These are phyloP conservation scores for Penicillium sp. DNA, from an alignment of 2,329 filamentous ascomycete species.

Conservation along the genomic window DNA sequence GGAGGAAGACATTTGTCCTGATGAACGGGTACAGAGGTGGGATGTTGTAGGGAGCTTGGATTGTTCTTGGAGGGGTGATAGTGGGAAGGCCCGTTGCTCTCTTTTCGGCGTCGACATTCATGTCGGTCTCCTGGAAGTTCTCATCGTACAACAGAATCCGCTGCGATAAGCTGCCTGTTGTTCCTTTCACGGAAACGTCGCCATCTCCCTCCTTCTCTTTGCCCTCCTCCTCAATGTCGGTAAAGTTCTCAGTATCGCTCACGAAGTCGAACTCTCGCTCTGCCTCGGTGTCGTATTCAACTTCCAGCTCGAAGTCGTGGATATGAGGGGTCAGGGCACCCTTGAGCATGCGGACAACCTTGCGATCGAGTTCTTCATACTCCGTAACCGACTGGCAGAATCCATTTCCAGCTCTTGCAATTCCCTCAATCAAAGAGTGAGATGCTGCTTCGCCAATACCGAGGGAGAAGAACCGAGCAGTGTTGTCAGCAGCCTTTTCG, in stretches of 20 bases:
- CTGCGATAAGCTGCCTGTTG: constrained; percentile 29
- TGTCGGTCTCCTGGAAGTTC: constrained; percentile 45
- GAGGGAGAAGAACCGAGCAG: constrained; percentile 54
- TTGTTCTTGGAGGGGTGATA: constrained; percentile 49
- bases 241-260: background rate
- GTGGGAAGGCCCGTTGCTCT: constrained; percentile 51
- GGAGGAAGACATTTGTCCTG: constrained; percentile 63
- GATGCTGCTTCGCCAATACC: constrained; percentile 57
- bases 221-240: constrained; percentile 9
- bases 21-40: constrained; percentile 66
- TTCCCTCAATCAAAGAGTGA: constrained; percentile 57
- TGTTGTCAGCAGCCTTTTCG: constrained; percentile 39
- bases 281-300: constrained; percentile 53
- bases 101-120: constrained; percentile 13
- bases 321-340: constrained; percentile 66
- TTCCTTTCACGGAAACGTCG: constrained; percentile 14
- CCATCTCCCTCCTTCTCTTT: constrained; percentile 2
- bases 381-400: constrained; percentile 62
- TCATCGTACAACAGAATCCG: constrained; percentile 62
- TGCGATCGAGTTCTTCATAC: constrained; percentile 65
- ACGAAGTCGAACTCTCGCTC: constrained; percentile 62
- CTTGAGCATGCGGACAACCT: constrained; percentile 72
- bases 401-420: constrained; percentile 58
- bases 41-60: constrained; percentile 64
- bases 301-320: constrained; percentile 60